phyloP scores from a whole-genome alignment of 108 stramenopile genomes.

The Pseudonitzschia pungens region DNA sequence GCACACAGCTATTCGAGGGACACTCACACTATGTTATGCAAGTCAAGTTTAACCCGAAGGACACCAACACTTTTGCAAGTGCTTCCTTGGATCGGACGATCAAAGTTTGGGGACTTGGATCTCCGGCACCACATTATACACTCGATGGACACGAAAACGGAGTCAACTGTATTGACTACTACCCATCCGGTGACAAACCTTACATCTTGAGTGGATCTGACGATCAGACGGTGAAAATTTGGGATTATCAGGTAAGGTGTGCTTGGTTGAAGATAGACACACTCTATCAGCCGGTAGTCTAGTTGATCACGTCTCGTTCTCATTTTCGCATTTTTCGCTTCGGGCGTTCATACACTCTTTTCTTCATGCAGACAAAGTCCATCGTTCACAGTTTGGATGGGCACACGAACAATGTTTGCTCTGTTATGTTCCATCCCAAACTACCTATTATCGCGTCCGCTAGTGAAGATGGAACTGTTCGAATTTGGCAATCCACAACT shows the following conservation, averaged over 20 bases:
- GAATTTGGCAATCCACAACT: conserved; percentile 97
- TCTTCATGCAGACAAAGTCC: conserved; percentile 66
- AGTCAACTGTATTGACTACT: conserved; percentile 98
- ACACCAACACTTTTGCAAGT: conserved; percentile 97
- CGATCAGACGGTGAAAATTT: conserved; percentile 97
- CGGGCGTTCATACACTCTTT: background rate
- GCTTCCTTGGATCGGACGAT: conserved; percentile 95
- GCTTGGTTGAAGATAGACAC: background rate
- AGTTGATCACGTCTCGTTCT: background rate
- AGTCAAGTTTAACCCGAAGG: conserved; percentile 99
- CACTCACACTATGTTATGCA: conserved; percentile 99
- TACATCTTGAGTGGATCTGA: conserved; percentile 98
- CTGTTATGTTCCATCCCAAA: conserved; percentile 98
- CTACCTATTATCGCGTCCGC: conserved; percentile 96
- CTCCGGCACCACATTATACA: conserved; percentile 92
- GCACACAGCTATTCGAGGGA: conserved; percentile 95
- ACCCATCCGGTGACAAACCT: conserved; percentile 98
- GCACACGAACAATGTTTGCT: conserved; percentile 96
- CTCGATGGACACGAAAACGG: conserved; percentile 98
- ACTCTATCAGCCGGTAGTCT: too few relatives aligned
- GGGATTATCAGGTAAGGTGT: conserved; percentile 81
- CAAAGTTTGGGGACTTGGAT: conserved; percentile 97
- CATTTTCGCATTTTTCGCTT: background rate
- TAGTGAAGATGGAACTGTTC: conserved; percentile 98
- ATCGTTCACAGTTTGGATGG: conserved; percentile 97